Percentiles rank a stretch among this genome's conserved stretches.
These are phyloP conservation scores for Candida taoyuanica DNA, from an alignment of 805 yeast species.

Conservation along the genomic window DNA sequence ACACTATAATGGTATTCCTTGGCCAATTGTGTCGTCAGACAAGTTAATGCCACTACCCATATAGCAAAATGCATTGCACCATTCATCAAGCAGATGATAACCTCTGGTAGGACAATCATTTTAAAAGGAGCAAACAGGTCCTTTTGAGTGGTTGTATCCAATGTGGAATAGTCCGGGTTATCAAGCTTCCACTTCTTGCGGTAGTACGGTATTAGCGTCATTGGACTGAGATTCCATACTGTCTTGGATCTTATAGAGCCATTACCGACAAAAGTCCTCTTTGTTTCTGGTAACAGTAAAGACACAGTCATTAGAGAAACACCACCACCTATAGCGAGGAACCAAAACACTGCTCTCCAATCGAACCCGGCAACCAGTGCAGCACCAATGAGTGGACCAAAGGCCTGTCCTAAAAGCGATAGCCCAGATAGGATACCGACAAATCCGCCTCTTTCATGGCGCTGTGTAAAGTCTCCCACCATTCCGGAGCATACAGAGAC, in stretches of 20 bases:
- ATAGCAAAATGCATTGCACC: slow-evolving; percentile 59
- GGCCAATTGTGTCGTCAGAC: slow-evolving; percentile 53
- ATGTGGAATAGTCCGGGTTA: slow-evolving; percentile 30
- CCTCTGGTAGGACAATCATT: slow-evolving; percentile 40
- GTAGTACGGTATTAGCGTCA: slow-evolving; percentile 25
- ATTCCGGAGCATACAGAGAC: slow-evolving; percentile 66
- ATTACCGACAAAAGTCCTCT: slow-evolving; percentile 68
- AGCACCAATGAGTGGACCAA: slow-evolving; percentile 68
- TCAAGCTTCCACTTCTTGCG: slow-evolving; percentile 25
- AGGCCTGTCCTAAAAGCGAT: slow-evolving; percentile 66
- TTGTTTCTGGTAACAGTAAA: slow-evolving; percentile 69
- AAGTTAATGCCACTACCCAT: slow-evolving; percentile 68
- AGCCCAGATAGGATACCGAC: slow-evolving; percentile 64
- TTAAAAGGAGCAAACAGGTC: slow-evolving; percentile 37
- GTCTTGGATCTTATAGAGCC: slow-evolving; percentile 54
- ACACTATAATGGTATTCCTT: slow-evolving; percentile 46
- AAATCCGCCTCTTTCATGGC: slow-evolving; percentile 64
- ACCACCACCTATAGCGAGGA: slow-evolving; percentile 63
- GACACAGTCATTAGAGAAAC: slow-evolving; percentile 32
- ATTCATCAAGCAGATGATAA: slow-evolving; percentile 47
- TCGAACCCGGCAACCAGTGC: slow-evolving; percentile 39
- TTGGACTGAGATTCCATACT: slow-evolving; percentile 40
- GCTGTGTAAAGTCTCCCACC: slow-evolving; percentile 67
- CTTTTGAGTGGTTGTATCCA: slow-evolving; percentile 21
- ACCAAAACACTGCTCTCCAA: slow-evolving; percentile 80